phyloP scores from a whole-genome alignment of 2,329 filamentous ascomycete species.

The Trichoderma polysporum region DNA sequence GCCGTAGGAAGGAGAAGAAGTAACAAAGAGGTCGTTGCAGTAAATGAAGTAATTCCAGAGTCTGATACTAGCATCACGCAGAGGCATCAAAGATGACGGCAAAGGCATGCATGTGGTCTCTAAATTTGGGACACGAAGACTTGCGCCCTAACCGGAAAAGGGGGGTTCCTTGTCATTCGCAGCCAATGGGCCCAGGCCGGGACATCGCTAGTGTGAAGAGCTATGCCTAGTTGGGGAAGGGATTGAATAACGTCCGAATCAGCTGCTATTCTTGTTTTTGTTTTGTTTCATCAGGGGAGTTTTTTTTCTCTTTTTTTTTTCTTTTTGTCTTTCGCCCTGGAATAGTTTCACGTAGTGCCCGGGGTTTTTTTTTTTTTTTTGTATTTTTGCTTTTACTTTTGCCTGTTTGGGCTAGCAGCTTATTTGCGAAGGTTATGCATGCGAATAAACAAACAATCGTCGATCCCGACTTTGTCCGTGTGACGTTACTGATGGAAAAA shows the following conservation, averaged over 20 bases:
- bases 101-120: conserved; percentile 15
- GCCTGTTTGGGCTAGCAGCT: neutral
- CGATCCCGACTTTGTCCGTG: conserved; percentile 5
- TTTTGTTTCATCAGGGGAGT: conserved; percentile 14
- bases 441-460: conserved; percentile 1
- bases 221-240: neutral
- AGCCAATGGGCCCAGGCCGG: conserved; percentile 11
- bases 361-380: neutral
- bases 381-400: neutral
- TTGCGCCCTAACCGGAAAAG: conserved; percentile 4
- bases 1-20: neutral
- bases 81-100: conserved; percentile 5
- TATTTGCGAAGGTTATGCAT: neutral
- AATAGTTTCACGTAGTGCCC: neutral
- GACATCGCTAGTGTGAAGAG: neutral
- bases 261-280: neutral
- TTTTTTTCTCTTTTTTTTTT: neutral
- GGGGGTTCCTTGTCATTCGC: neutral
- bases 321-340: neutral
- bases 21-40: no score
- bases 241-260: neutral
- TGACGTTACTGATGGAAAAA: neutral
- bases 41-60: conserved; percentile 7
- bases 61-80: neutral
- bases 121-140: conserved; percentile 15